Evolutionary conservation across 2,329 filamentous ascomycete genomes (phyloP).

Genomic region (Beauveria caledonica): DNA sequence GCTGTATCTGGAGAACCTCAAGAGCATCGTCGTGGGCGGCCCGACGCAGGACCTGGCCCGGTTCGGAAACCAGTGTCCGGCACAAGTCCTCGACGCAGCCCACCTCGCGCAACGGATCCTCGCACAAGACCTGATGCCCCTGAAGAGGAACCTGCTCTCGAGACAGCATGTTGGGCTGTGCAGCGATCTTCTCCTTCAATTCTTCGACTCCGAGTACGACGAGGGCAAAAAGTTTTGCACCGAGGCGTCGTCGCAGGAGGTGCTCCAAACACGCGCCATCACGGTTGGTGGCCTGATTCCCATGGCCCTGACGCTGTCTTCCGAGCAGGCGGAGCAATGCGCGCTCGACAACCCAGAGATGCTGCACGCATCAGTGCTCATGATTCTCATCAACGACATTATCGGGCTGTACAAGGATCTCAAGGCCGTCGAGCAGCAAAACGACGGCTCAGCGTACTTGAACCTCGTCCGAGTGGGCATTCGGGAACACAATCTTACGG

Average conservation of each 20-base stretch:
- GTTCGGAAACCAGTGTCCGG: not conserved
- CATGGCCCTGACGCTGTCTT: constrained; percentile 1
- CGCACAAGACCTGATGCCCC: constrained; percentile 6
- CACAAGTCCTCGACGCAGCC: not conserved
- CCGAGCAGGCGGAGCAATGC: not conserved
- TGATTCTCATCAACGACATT: constrained; percentile 8
- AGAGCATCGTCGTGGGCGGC: not conserved
- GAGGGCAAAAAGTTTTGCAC: constrained; percentile 6
- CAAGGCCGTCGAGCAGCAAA: not conserved
- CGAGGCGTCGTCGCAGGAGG: not conserved
- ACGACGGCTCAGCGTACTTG: constrained; percentile 9
- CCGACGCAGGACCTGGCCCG: not conserved
- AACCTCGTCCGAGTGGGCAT: constrained; percentile 8
- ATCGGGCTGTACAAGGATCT: constrained; percentile 10
- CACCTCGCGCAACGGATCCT: not conserved
- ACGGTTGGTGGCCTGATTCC: constrained; percentile 3
- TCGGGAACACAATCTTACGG: not conserved
- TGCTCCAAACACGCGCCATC: constrained; percentile 1
- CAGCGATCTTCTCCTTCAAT: not conserved
- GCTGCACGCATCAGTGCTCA: not conserved
- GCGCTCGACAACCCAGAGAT: not conserved
- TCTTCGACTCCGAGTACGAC: constrained; percentile 2
- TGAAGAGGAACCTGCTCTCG: not conserved
- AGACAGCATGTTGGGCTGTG: not conserved
- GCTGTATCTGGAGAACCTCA: constrained; percentile 8